These are phyloP conservation scores for Kodamaea sp. DNA, from an alignment of 1,139 yeast species.

Conservation along the genomic window DNA sequence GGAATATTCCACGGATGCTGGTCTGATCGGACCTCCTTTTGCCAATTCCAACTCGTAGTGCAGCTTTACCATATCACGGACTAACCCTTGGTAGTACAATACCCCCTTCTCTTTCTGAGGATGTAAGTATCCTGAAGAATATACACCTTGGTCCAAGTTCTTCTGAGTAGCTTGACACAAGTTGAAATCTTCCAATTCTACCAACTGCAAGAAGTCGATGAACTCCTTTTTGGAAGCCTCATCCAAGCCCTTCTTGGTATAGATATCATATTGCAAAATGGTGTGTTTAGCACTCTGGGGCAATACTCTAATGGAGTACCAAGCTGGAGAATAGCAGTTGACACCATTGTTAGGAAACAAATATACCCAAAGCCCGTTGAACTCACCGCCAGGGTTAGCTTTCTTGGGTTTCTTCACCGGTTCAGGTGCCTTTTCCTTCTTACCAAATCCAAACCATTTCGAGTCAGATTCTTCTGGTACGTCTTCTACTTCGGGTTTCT, in stretches of 20 bases:
- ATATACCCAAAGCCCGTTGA: slow-evolving; percentile 64
- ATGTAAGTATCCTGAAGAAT: slow-evolving; percentile 57
- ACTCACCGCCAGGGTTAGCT: slow-evolving; percentile 57
- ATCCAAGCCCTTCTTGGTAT: slow-evolving; percentile 58
- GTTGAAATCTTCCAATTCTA: slow-evolving; percentile 60
- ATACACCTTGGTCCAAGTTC: slow-evolving; percentile 60
- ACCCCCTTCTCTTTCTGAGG: slow-evolving; percentile 62
- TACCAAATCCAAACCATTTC: slow-evolving; percentile 56
- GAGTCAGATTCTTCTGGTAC: slow-evolving; percentile 60
- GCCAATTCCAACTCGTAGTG: slow-evolving; percentile 49
- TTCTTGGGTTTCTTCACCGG: slow-evolving; percentile 17
- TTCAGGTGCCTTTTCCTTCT: slow-evolving; percentile 26
- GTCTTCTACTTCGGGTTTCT: slow-evolving; percentile 85
- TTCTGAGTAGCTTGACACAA: slow-evolving; percentile 59
- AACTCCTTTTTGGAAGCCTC: slow-evolving; percentile 56
- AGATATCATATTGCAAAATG: slow-evolving; percentile 59
- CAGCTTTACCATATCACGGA: slow-evolving; percentile 58
- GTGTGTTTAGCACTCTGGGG: slow-evolving; percentile 56
- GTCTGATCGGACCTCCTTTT: slow-evolving; percentile 49
- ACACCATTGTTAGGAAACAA: slow-evolving; percentile 59
- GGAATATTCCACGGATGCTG: slow-evolving; percentile 48
- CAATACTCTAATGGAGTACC: slow-evolving; percentile 62
- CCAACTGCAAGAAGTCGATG: slow-evolving; percentile 62
- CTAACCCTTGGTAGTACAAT: slow-evolving; percentile 54
- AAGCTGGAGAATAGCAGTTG: slow-evolving; percentile 66